A percentile compares a stretch with the other conserved stretches of the same genome.
These are phyloP conservation scores for Agaricus sinodeliciosus DNA, from an alignment of 768 basidiomycete species.

Conservation along the genomic window DNA sequence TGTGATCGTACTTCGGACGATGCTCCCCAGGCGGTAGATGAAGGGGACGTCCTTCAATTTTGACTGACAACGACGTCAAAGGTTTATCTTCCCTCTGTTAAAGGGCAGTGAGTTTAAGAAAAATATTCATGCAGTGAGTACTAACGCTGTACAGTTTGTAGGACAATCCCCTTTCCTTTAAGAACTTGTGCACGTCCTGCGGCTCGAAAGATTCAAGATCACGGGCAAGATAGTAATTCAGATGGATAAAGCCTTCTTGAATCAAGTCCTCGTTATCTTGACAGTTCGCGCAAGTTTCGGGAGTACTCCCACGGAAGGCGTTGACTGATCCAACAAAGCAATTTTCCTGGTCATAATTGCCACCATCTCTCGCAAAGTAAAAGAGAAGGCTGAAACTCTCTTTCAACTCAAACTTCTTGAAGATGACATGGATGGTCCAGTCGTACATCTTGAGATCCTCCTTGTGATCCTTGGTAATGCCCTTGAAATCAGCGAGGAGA, in stretches of 20 bases:
- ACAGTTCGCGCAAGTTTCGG: conserved; percentile 35
- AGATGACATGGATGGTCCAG: conserved; percentile 36
- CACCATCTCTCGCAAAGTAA: conserved; percentile 33
- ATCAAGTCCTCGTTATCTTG: conserved; percentile 22
- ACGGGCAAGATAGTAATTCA: conserved; percentile 28
- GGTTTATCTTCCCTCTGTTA: background rate
- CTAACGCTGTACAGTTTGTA: background rate
- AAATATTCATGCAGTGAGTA: background rate
- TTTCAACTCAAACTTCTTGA: conserved; percentile 35
- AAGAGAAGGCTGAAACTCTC: conserved; percentile 33
- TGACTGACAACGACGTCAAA: background rate
- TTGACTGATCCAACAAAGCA: conserved; percentile 33
- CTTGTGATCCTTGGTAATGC: conserved; percentile 1
- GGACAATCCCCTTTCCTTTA: conserved; percentile 15
- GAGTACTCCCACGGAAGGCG: conserved; percentile 28
- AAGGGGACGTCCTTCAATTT: background rate
- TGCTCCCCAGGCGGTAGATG: background rate
- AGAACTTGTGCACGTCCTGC: conserved; percentile 31
- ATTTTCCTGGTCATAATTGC: conserved; percentile 19
- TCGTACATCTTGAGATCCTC: conserved; percentile 20
- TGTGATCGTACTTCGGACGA: background rate
- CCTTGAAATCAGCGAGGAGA: background rate
- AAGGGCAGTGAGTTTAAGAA: background rate
- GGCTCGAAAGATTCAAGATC: conserved; percentile 29
- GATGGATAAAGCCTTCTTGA: conserved; percentile 38